Conservation (phyloP, 495 filamentous ascomycete species). For the Pyrenula aspistea region DNA sequence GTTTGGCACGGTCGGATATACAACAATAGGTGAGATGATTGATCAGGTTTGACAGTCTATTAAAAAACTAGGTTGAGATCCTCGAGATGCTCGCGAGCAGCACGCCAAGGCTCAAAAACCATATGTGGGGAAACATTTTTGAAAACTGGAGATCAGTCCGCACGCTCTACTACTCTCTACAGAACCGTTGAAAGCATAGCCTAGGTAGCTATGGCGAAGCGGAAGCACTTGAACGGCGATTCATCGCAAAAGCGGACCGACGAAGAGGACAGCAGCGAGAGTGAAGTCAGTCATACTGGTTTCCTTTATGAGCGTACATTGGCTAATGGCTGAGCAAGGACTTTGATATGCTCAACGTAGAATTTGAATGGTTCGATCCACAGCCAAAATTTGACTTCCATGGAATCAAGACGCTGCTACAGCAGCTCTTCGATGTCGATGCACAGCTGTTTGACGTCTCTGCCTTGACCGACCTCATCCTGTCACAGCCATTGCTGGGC, state of each 20-base stretch:
- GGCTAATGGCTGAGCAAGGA: slow-evolving; percentile 42
- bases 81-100: no score
- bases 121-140: no score
- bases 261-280: not conserved
- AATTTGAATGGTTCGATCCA: slow-evolving; percentile 98
- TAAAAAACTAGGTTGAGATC: no score
- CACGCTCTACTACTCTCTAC: no score
- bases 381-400: slow-evolving; percentile 86
- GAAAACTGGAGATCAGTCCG: no score
- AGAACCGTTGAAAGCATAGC: no score
- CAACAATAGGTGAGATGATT: no score
- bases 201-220: not conserved
- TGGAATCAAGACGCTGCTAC: slow-evolving; percentile 78
- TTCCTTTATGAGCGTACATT: not conserved
- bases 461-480: slow-evolving; percentile 71
- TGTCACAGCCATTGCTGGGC: slow-evolving; percentile 78
- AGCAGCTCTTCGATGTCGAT: slow-evolving; percentile 90
- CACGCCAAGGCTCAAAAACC: no score
- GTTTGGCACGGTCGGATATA: no score
- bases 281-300: no score
- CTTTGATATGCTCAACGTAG: slow-evolving; percentile 82
- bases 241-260: not conserved
- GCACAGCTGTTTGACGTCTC: slow-evolving; percentile 75
- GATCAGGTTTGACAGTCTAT: no score
- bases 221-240: not conserved